A percentile compares a stretch with the other conserved stretches of the same genome.
Evolutionary conservation across 805 yeast species (phyloP).

Genomic region (Teunomyces tritomae): DNA sequence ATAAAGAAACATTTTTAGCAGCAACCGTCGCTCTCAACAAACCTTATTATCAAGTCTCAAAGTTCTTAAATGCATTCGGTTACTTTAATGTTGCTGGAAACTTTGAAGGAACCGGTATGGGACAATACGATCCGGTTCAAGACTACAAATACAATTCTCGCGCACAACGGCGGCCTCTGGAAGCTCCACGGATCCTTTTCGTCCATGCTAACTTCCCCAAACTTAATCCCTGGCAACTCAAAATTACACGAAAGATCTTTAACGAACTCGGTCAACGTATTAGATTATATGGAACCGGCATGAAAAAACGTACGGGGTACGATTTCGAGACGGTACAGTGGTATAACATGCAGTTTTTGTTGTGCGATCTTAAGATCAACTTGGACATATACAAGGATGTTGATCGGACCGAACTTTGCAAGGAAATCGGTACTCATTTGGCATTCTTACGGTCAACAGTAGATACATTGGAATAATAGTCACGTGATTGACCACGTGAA

Average conservation of each 20-base stretch:
- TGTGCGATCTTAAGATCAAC: slow-evolving; percentile 50
- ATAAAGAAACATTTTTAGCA: slow-evolving; percentile 73
- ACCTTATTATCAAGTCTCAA: slow-evolving; percentile 54
- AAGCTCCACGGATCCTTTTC: slow-evolving; percentile 41
- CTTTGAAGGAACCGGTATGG: slow-evolving; percentile 73
- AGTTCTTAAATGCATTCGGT: slow-evolving; percentile 52
- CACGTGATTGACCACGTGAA: not conserved
- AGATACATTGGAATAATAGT: slow-evolving; percentile 31
- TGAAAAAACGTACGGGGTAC: slow-evolving; percentile 49
- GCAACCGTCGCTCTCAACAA: slow-evolving; percentile 54
- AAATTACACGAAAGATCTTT: slow-evolving; percentile 38
- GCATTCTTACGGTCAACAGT: slow-evolving; percentile 38
- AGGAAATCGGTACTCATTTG: slow-evolving; percentile 48
- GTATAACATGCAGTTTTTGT: slow-evolving; percentile 52
- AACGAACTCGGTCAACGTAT: slow-evolving; percentile 45
- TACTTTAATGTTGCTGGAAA: slow-evolving; percentile 31
- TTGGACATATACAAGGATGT: slow-evolving; percentile 44
- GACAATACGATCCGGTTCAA: slow-evolving; percentile 66
- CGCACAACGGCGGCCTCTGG: slow-evolving; percentile 8
- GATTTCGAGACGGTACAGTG: slow-evolving; percentile 62
- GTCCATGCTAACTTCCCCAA: slow-evolving; percentile 70
- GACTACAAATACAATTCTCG: slow-evolving; percentile 39
- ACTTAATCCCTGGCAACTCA: slow-evolving; percentile 58
- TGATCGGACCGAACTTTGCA: slow-evolving; percentile 43
- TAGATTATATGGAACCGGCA: slow-evolving; percentile 59